These are phyloP conservation scores for Pseudogymnoascus sp. DNA, from an alignment of 2,329 filamentous ascomycete species.

Conservation along the genomic window DNA sequence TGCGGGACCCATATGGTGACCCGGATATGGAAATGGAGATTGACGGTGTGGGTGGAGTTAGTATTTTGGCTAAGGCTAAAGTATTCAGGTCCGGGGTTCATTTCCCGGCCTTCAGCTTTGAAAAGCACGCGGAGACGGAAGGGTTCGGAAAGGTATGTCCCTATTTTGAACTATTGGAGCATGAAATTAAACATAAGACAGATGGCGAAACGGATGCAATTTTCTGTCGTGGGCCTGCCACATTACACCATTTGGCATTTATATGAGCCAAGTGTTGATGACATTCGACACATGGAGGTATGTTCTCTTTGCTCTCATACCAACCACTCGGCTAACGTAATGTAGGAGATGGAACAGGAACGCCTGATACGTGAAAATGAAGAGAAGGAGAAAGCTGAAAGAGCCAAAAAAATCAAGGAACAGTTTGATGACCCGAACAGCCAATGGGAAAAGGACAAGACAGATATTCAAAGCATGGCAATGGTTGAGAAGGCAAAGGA, in stretches of 20 bases:
- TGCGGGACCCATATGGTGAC: constrained; percentile 93
- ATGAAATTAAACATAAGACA: constrained; percentile 31
- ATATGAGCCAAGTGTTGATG: constrained; percentile 97
- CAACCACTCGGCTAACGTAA: constrained; percentile 16
- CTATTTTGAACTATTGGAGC: neutral
- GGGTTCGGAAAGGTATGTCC: constrained; percentile 85
- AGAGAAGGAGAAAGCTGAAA: constrained; percentile 65
- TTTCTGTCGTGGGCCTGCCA: constrained; percentile 87
- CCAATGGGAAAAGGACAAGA: constrained; percentile 89
- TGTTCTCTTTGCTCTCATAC: constrained; percentile 12
- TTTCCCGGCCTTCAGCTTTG: constrained; percentile 96
- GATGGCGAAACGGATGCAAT: constrained; percentile 97
- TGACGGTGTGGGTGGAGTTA: constrained; percentile 93
- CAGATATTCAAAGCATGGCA: constrained; percentile 62
- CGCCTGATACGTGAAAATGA: constrained; percentile 71
- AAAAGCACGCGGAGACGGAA: constrained; percentile 97
- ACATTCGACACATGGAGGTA: constrained; percentile 92
- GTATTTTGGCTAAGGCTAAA: constrained; percentile 89
- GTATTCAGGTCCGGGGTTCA: constrained; percentile 94
- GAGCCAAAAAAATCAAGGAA: constrained; percentile 69
- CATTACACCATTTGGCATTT: constrained; percentile 99
- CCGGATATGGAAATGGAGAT: constrained; percentile 99
- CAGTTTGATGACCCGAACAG: constrained; percentile 67
- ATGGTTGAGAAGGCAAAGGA: constrained; percentile 45
- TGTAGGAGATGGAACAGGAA: constrained; percentile 85